Evolutionary conservation across 306 rosid species (phyloP).

Genomic region (Prunus mume): DNA sequence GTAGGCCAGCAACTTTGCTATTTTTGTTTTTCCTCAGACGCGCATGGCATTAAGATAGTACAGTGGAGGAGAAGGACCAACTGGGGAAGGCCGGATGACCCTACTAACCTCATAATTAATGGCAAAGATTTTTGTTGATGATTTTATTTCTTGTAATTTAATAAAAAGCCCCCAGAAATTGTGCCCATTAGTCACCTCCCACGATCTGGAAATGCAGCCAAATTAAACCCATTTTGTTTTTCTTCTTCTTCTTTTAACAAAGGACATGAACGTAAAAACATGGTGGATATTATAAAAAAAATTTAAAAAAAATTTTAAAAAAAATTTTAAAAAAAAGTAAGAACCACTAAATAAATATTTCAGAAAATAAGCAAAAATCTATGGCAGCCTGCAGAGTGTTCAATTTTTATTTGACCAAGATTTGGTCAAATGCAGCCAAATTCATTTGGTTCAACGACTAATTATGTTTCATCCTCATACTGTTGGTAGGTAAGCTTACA

Average conservation of each 20-base stretch:
- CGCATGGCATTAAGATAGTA: neutral
- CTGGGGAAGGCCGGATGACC: neutral
- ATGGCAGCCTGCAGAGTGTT: neutral
- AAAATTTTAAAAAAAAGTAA: neutral
- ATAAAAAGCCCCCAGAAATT: neutral
- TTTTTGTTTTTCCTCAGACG: conserved; percentile 1
- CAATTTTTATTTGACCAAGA: conserved; percentile 15
- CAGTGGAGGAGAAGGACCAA: conserved; percentile 19
- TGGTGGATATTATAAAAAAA: neutral
- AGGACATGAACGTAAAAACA: neutral
- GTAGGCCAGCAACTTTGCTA: neutral
- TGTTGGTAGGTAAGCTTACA: conserved; percentile 49
- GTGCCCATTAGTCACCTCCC: conserved; percentile 12
- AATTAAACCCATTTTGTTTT: neutral
- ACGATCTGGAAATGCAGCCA: conserved; percentile 11
- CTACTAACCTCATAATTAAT: conserved; percentile 12
- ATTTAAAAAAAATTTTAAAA: too few species aligned
- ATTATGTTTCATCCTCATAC: conserved; percentile 32
- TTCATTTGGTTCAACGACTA: conserved; percentile 29
- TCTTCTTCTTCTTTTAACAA: neutral
- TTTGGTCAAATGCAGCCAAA: conserved; percentile 1
- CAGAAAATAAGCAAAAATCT: neutral
- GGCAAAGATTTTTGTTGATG: neutral
- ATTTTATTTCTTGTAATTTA: neutral
- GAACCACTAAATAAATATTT: neutral